Evolutionary conservation across 176 grass and related monocot species (phyloP), one percentile per base, ranked within the genome.

Genomic region (Lolium rigidum): DNA sequence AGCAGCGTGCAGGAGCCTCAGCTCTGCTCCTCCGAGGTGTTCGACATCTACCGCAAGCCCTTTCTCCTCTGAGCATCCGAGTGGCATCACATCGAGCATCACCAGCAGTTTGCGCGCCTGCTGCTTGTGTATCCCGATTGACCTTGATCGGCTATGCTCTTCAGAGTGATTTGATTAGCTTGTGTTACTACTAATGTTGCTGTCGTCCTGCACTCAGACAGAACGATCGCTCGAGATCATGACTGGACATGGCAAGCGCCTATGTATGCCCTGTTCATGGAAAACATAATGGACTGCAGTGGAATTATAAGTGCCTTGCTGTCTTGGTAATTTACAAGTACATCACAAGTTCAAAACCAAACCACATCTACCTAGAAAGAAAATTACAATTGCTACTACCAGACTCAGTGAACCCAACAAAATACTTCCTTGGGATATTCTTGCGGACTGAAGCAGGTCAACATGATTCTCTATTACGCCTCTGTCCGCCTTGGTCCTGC

Each of bases 1-100:
- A 35, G 86, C 59, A 16, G n/a, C 44, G 86, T 90, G 71, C 96
- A 98, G 96, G 96, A 94, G 88, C 96, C 96, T 69, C 96, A 98
- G 86, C 79, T 98, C 8, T 98, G 93, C 50, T 90, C 96, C 12
- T 92, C 93, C 0, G 93, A 98, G 79, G 74, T 25, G 74, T 98
- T 98, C 35, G 87, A 98, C 64, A 95, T 98, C 81, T 98, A 95
- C 77, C 57, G 48, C 62, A 95, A 82, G 84, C 96, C 96, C 6
- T 94, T 98, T 80, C 88, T 94, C 43, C 85, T 98, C 58, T 95
- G 91, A 31, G 28, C 2, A 95, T 31, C 28, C 28, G 28, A 31
- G 16, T 47, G 15, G 9, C 43, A 25, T 39, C 6, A 20, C 75
- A 11, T 44, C 10, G 21, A 17, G 2, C 22, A 25, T 65, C 62